A percentile compares a stretch with the other conserved stretches of the same genome.
Evolutionary conservation across 2,329 filamentous ascomycete genomes (phyloP).

Genomic region (Fusarium ambrosium): DNA sequence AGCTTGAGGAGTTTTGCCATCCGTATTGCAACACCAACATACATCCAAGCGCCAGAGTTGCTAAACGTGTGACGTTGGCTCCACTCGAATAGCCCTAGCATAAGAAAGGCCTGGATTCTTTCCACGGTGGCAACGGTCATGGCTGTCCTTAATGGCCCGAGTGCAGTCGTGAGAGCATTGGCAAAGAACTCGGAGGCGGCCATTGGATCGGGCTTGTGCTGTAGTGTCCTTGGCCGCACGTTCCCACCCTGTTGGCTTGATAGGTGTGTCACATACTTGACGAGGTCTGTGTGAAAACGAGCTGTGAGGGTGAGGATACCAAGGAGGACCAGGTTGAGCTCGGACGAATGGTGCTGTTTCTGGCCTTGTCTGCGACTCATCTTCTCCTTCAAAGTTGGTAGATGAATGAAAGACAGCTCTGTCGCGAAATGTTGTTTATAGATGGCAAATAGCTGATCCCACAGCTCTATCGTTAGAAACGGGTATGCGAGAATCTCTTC

Average conservation of each 20-base stretch:
- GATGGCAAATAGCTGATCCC: constrained; percentile 77
- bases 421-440: constrained; percentile 80
- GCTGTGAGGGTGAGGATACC: constrained; percentile 78
- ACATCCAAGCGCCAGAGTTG: constrained; percentile 75
- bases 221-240: constrained; percentile 52
- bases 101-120: constrained; percentile 75
- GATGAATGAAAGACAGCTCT: constrained; percentile 79
- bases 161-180: constrained; percentile 66
- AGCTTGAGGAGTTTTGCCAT: constrained; percentile 74
- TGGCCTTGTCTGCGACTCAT: constrained; percentile 58
- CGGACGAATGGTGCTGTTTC: constrained; percentile 55
- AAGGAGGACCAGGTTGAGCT: constrained; percentile 71
- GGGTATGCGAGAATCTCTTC: constrained; percentile 73
- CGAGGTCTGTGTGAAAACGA: constrained; percentile 74
- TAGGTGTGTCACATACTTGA: constrained; percentile 64
- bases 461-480: constrained; percentile 74
- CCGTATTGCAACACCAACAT: constrained; percentile 73
- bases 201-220: constrained; percentile 61
- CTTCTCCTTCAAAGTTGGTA: constrained; percentile 71
- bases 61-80: constrained; percentile 67
- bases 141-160: constrained; percentile 61
- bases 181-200: constrained; percentile 76
- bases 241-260: constrained; percentile 51
- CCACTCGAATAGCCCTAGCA: constrained; percentile 81
- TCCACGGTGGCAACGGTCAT: constrained; percentile 70